Evolutionary conservation across 306 rosid genomes (phyloP), one percentile per base, ranked within the genome.

Genomic region (Prunus dulcis): DNA sequence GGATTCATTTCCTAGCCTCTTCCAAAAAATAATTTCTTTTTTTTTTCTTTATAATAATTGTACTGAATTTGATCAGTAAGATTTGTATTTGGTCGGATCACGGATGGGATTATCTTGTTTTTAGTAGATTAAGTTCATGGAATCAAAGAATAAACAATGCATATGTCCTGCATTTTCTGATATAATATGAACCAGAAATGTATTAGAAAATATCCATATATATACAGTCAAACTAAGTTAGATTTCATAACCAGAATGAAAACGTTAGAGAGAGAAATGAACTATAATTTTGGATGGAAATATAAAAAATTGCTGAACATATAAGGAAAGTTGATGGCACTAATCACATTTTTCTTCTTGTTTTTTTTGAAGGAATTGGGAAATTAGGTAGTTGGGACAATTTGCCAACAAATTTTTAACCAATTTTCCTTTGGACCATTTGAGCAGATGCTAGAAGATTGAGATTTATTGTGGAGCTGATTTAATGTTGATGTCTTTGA

Each of bases 81-180:
- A 58, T 73, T 73, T 58, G 45, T 73, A 43, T 27, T 43, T 73
- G 77, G 57, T 73, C n/a, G 56, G 76, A 72, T 72, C 76, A 22
- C 76, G 43, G 76, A 57, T 72, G 56, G 19, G 41, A 71, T 56
- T 57, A 38, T 11, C 2, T 45, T 43, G 23, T 73, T 43, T 71
- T 56, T 4, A 17, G 56, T 22, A 58, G 20, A 41, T 58, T 22
- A 25, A 17, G 25, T 73, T 13, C 28, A 2, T 57, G 76, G 67
- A 56, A 72, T 57, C 41, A 6, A 41, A 57, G 53, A 41, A 22
- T 14, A 19, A 70, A 55, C 30, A 38, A 12, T 71, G 4, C 64
- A 12, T 20, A 65, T 22, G 28, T n/a, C 30, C 51, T n/a, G 51
- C 28, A 34, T 65, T 65, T 65, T n/a, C 51, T 11, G n/a, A 38